Percentiles rank a stretch among this genome's conserved stretches.
Conservation (phyloP, 2,329 filamentous ascomycete species). For the Trichoderma sp. region DNA sequence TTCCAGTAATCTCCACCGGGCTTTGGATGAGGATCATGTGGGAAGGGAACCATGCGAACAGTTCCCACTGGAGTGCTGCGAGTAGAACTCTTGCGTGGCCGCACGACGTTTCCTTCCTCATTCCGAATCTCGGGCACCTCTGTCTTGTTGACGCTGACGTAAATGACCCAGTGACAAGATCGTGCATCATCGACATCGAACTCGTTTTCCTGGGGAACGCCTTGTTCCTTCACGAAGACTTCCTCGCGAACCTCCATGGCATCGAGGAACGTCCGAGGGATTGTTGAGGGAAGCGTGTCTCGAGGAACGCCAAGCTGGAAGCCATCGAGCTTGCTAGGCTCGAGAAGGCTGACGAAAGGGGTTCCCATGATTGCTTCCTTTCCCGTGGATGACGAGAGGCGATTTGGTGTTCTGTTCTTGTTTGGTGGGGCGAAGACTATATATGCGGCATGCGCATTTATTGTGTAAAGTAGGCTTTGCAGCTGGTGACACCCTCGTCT, state of each 20-base stretch:
- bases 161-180: slow-evolving; percentile 86
- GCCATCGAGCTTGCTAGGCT: slow-evolving; percentile 49
- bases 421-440: neutral
- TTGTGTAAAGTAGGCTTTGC: neutral
- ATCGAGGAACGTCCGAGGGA: slow-evolving; percentile 59
- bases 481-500: neutral
- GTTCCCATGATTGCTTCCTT: slow-evolving; percentile 42
- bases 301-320: slow-evolving; percentile 43
- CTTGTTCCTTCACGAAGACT: slow-evolving; percentile 62
- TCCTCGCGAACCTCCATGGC: slow-evolving; percentile 60
- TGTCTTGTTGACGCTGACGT: slow-evolving; percentile 59
- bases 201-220: slow-evolving; percentile 63
- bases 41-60: slow-evolving; percentile 78
- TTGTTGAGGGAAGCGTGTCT: slow-evolving; percentile 43
- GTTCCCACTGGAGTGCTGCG: slow-evolving; percentile 62
- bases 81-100: slow-evolving; percentile 45
- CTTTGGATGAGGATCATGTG: slow-evolving; percentile 64
- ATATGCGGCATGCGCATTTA: neutral
- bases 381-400: neutral
- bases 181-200: slow-evolving; percentile 77
- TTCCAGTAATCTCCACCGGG: slow-evolving; percentile 49
- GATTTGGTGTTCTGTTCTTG: neutral
- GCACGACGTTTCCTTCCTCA: slow-evolving; percentile 40
- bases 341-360: slow-evolving; percentile 48
- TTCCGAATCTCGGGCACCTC: slow-evolving; percentile 45